These are phyloP conservation scores for Huntiella omanensis DNA, from an alignment of 2,329 filamentous ascomycete genomes.

Conservation along the genomic window DNA sequence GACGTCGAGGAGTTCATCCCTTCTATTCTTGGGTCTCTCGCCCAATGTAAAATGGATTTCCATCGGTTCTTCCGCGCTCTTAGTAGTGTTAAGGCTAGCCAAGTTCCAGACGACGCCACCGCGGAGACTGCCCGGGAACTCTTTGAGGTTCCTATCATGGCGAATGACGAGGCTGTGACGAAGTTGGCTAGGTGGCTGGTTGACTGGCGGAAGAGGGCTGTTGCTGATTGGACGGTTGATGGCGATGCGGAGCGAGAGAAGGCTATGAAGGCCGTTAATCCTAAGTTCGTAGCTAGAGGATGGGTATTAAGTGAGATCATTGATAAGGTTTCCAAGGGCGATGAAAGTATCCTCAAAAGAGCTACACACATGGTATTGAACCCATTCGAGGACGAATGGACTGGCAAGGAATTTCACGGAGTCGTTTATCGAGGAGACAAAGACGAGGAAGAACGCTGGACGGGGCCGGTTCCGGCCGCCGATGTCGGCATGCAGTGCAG, in stretches of 20 bases:
- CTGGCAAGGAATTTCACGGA: conserved; percentile 27
- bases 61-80: conserved; percentile 82
- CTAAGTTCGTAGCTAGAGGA: conserved; percentile 74
- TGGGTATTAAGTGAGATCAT: conserved; percentile 95
- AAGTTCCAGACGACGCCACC: conserved; percentile 35
- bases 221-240: conserved; percentile 52
- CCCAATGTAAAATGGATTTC: conserved; percentile 73
- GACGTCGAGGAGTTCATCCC: conserved; percentile 71
- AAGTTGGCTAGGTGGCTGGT: conserved; percentile 63
- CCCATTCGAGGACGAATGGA: conserved; percentile 70
- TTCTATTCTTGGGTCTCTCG: conserved; percentile 54
- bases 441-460: conserved; percentile 66
- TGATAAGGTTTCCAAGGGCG: conserved; percentile 66
- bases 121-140: conserved; percentile 31
- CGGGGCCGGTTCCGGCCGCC: conserved; percentile 62
- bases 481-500: conserved; percentile 81
- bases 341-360: conserved; percentile 57
- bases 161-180: conserved; percentile 49
- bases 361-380: conserved; percentile 69
- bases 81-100: conserved; percentile 38
- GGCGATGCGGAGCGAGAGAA: conserved; percentile 42
- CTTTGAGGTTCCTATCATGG: conserved; percentile 37
- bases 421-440: conserved; percentile 36
- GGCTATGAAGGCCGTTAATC: conserved; percentile 75
- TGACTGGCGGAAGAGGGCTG: conserved; percentile 52